Evolutionary conservation across 2,329 filamentous ascomycete species (phyloP), one percentile per base, ranked within the genome.

Genomic region (Fusarium longipes): DNA sequence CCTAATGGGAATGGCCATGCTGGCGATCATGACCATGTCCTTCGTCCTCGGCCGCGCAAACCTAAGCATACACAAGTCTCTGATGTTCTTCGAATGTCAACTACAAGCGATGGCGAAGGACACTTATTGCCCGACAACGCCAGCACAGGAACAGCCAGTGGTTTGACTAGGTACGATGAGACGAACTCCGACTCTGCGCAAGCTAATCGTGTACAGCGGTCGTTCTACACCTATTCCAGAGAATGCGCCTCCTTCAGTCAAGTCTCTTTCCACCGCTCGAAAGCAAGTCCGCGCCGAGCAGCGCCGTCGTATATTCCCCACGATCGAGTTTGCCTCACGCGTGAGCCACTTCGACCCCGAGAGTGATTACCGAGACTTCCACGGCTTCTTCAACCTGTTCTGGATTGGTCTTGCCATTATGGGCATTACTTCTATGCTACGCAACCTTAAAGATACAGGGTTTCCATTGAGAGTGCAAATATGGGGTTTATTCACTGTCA

Each of bases 401-500:
- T 99, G 96, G 96, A 95, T 99, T 68, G 93, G 93, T 11, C 84
- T 99, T 61, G 93, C 92, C 70, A 97, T 99, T 78, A 97, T 99
- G 94, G 93, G 94, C 73, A 90, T 97, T 65, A 98, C 95, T 4
- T 92, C 92, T n/a, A 93, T 93, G 83, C 81, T 97, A 74, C 89
- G 95, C 73, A 98, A 97, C 78, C 88, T 96, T 75, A 97, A 95
- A 78, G 96, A 98, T 76, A 97, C 93, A 0, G 96, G 96, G 22
- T 92, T 91, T 76, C 92, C 94, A 17, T 82, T 98, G 72, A 88
- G 91, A 73, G 88, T 96, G 49, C 86, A 92, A 77, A 96, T 98
- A 69, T 98, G 94, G 93, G 86, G 86, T 53, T 82, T 97, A 24
- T 93, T 98, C 76, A 93, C 92, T 18, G 86, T 93, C 63, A 97